phyloP scores from a whole-genome alignment of 2,329 filamentous ascomycete species.

The Coniella vitis region DNA sequence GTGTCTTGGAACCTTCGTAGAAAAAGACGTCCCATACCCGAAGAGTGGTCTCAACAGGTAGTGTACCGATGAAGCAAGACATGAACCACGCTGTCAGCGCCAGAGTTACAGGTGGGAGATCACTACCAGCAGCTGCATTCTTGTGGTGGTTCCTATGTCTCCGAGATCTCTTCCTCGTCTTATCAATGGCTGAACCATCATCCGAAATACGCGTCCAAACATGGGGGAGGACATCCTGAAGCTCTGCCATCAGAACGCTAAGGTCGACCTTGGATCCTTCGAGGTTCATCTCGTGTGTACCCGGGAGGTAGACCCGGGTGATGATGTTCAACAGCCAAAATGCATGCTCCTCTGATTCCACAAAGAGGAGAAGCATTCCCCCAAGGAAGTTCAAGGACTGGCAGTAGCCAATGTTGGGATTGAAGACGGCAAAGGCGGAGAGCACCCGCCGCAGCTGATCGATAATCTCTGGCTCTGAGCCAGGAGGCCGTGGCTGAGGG shows the following conservation, averaged over 20 bases:
- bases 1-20: slow-evolving; percentile 87
- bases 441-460: slow-evolving; percentile 76
- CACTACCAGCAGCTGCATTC: neutral
- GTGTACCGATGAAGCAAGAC: slow-evolving; percentile 88
- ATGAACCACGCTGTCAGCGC: slow-evolving; percentile 97
- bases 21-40: slow-evolving; percentile 95
- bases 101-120: slow-evolving; percentile 78
- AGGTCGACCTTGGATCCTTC: slow-evolving; percentile 92
- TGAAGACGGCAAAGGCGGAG: slow-evolving; percentile 84
- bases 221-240: slow-evolving; percentile 73
- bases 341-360: slow-evolving; percentile 79
- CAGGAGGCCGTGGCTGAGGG: slow-evolving; percentile 26
- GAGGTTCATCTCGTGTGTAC: slow-evolving; percentile 83
- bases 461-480: slow-evolving; percentile 69
- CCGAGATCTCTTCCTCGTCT: slow-evolving; percentile 11
- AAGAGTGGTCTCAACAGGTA: slow-evolving; percentile 85
- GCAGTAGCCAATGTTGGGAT: slow-evolving; percentile 88
- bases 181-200: slow-evolving; percentile 10
- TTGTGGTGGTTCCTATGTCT: slow-evolving; percentile 5
- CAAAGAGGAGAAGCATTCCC: slow-evolving; percentile 80
- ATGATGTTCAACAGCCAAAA: slow-evolving; percentile 94
- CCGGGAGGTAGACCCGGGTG: slow-evolving; percentile 79
- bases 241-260: slow-evolving; percentile 81
- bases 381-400: slow-evolving; percentile 94
- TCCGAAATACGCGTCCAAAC: slow-evolving; percentile 77